phyloP scores from a whole-genome alignment of 495 filamentous ascomycete genomes.

The Bacidia gigantensis region DNA sequence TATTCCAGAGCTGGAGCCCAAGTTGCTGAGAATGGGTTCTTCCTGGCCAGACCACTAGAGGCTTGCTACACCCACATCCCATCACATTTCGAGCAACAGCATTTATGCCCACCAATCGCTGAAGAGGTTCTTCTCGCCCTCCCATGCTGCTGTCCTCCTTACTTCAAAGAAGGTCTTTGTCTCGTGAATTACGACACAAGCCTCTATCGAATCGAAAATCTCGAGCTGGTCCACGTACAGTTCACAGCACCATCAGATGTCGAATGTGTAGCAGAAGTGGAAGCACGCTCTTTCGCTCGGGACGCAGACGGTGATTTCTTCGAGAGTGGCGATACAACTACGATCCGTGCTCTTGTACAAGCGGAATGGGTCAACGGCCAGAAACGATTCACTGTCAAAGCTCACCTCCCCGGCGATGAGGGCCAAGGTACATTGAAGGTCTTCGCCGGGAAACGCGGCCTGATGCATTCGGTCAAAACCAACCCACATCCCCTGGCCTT shows the following conservation, averaged over 20 bases:
- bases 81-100: constrained; percentile 70
- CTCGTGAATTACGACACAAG: constrained; percentile 88
- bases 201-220: constrained; percentile 67
- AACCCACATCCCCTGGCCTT: constrained; percentile 87
- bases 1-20: constrained; percentile 61
- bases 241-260: constrained; percentile 77
- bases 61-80: constrained; percentile 93
- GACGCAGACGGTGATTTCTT: constrained; percentile 87
- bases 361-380: constrained; percentile 77
- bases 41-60: constrained; percentile 72
- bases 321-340: constrained; percentile 73
- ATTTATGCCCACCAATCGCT: constrained; percentile 77
- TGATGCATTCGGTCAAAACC: constrained; percentile 91
- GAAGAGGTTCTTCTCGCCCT: constrained; percentile 73
- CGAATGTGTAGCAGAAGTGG: constrained; percentile 87
- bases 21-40: constrained; percentile 77
- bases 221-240: constrained; percentile 84
- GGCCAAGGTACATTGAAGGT: constrained; percentile 82
- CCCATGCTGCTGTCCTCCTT: constrained; percentile 72
- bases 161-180: constrained; percentile 65
- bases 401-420: constrained; percentile 77
- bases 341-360: constrained; percentile 74
- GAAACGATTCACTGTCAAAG: constrained; percentile 88
- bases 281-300: constrained; percentile 61
- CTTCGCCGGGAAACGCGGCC: constrained; percentile 81